phyloP scores from a whole-genome alignment of 1,284 basidiomycete genomes.

The Phellopilus nigrolimitatus region DNA sequence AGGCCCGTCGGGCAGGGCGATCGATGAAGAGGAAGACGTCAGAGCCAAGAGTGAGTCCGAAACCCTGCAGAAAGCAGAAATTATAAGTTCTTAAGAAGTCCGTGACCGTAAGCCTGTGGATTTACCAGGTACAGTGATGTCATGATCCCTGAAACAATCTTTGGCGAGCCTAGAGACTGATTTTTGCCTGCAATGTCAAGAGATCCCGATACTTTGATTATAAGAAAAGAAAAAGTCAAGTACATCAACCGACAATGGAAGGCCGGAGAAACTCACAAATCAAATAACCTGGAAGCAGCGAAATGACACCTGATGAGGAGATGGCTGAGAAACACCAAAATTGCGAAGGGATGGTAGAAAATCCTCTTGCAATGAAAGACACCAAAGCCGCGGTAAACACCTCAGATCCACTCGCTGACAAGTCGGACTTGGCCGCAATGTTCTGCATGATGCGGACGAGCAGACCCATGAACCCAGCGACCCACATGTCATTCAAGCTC shows the following conservation, averaged over 20 bases:
- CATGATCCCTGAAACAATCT: slow-evolving; percentile 80
- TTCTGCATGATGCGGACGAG: slow-evolving; percentile 65
- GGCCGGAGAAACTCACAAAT: slow-evolving; percentile 52
- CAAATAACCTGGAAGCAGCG: slow-evolving; percentile 78
- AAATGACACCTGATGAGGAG: slow-evolving; percentile 76
- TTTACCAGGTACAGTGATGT: slow-evolving; percentile 79
- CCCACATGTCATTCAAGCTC: slow-evolving; percentile 76
- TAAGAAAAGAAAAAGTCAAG: slow-evolving; percentile 21
- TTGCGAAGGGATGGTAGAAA: slow-evolving; percentile 67
- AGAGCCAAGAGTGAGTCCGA: slow-evolving; percentile 84
- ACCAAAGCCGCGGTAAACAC: slow-evolving; percentile 79
- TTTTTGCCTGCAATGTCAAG: slow-evolving; percentile 86
- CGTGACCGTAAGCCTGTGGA: slow-evolving; percentile 18
- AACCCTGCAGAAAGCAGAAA: slow-evolving; percentile 45
- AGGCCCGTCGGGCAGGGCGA: slow-evolving; percentile 46
- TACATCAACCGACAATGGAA: too few relatives aligned
- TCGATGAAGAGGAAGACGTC: slow-evolving; percentile 82
- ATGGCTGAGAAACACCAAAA: slow-evolving; percentile 87
- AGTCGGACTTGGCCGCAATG: slow-evolving; percentile 66
- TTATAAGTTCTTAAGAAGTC: too few relatives aligned
- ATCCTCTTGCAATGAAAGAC: slow-evolving; percentile 73
- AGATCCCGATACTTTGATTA: slow-evolving; percentile 82
- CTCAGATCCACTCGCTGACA: slow-evolving; percentile 88
- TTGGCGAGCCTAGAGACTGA: slow-evolving; percentile 18
- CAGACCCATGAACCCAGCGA: slow-evolving; percentile 67